phyloP scores from a whole-genome alignment of 257 asterid species.

The Linaria vulgaris region DNA sequence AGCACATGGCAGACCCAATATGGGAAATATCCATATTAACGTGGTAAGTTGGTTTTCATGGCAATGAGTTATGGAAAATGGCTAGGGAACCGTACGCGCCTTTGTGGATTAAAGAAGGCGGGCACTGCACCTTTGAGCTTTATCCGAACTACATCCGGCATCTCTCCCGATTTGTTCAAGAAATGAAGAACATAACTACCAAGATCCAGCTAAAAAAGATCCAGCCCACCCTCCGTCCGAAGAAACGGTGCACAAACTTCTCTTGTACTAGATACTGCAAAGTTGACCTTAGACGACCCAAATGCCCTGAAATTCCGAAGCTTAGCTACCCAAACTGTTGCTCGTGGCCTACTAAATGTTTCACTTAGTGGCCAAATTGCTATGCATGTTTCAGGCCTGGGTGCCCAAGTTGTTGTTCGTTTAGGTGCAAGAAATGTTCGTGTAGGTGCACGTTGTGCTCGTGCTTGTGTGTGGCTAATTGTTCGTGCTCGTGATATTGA shows the following conservation, averaged over 20 bases:
- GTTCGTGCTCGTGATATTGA: slow-evolving; percentile 60
- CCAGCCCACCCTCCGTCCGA: slow-evolving; percentile 40
- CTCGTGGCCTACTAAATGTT: slow-evolving; percentile 45
- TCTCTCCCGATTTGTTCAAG: slow-evolving; percentile 74
- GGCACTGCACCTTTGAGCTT: slow-evolving; percentile 98
- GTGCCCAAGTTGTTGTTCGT: slow-evolving; percentile 37
- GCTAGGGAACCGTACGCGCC: slow-evolving; percentile 92
- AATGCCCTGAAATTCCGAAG: slow-evolving; percentile 43
- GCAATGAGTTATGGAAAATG: slow-evolving; percentile 80
- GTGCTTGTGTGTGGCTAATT: slow-evolving; percentile 48
- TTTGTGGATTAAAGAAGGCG: slow-evolving; percentile 97
- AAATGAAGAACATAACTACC: slow-evolving; percentile 89
- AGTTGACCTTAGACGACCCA: slow-evolving; percentile 41
- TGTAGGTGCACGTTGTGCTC: slow-evolving; percentile 52
- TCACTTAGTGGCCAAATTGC: slow-evolving; percentile 32
- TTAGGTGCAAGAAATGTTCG: slow-evolving; percentile 48
- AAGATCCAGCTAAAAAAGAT: slow-evolving; percentile 60
- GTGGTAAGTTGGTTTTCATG: slow-evolving; percentile 93
- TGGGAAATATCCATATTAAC: too few relatives aligned
- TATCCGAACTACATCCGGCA: slow-evolving; percentile 93
- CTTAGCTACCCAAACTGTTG: slow-evolving; percentile 36
- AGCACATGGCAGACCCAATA: too few relatives aligned
- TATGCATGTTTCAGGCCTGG: slow-evolving; percentile 32
- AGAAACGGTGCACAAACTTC: slow-evolving; percentile 37
- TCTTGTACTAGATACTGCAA: slow-evolving; percentile 51